Percentiles rank a stretch among this genome's conserved stretches.
These are phyloP conservation scores for Phragmites australis DNA, from an alignment of 176 grass and related monocot genomes.

Conservation along the genomic window DNA sequence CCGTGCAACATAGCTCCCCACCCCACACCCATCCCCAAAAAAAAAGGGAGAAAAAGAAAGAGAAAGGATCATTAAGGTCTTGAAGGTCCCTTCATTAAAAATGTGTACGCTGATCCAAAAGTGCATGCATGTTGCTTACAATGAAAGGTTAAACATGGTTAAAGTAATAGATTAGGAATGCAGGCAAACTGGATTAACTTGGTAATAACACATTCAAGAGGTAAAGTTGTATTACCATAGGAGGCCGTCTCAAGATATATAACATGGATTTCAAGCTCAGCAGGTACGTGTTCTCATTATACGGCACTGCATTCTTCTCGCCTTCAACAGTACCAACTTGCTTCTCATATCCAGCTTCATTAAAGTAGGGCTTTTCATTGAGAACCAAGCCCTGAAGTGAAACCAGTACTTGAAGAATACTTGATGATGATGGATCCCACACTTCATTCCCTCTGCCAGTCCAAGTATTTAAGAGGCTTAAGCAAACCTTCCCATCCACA, in stretches of 20 bases:
- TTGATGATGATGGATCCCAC: constrained; percentile 90
- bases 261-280: constrained; percentile 91
- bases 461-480: constrained; percentile 95
- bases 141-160: background rate
- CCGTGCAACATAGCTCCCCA: no score
- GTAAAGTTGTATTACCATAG: constrained; percentile 61
- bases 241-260: constrained; percentile 89
- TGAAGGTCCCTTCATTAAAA: no score
- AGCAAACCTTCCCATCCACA: constrained; percentile 92
- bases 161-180: background rate
- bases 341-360: constrained; percentile 97
- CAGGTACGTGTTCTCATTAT: constrained; percentile 97
- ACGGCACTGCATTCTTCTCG: constrained; percentile 94
- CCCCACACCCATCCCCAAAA: no score
- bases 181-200: background rate
- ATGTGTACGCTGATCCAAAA: no score
- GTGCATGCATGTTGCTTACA: no score
- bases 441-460: constrained; percentile 91
- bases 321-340: constrained; percentile 92
- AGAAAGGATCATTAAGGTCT: no score
- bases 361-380: constrained; percentile 93
- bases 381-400: constrained; percentile 97
- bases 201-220: constrained; percentile 27
- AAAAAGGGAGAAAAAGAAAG: no score
- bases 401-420: constrained; percentile 90